Base-by-base conservation (phyloP, 805 yeast genomes). In the Naumovozyma castellii region DNA sequence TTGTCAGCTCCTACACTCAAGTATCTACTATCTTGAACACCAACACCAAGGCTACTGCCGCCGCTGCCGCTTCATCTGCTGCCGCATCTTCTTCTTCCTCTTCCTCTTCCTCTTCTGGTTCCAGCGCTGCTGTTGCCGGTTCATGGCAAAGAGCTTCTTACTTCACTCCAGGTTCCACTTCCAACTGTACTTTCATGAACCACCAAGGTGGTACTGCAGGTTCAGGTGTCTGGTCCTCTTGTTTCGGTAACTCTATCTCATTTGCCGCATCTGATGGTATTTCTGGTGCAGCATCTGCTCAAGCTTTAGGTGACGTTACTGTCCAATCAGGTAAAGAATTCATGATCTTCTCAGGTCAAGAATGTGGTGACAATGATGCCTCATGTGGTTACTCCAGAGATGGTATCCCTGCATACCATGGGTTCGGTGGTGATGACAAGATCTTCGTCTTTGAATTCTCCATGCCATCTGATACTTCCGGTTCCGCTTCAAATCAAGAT, bases 161-260 rank as follows among this genome's bases (percentile, higher is more conserved):
- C 73, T 90, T 73, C 72, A 65, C 71, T 16, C 78, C 88, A 45
- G 88, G 88, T 47, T 66, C 80, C 33, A 65, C 87, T 38, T 67
- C 72, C 54, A 87, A 87, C 64, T 67, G 77, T 49, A 78, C 78
- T 32, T 88, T 92, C 76, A 68, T 88, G 68, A 90, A 90, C 80
- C 75, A 83, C 65, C 67, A 69, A 56, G 98, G 98, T 65, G 95
- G 94, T 50, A 68, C 79, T 33, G 62, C 69, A 19, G 87, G 85
- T 39, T 85, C 95, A 12, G 98, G 98, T 68, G 75, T 74, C 29
- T 90, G 90, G 84, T 83, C 88, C 28, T 54, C 78, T 27, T 69
- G 81, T 58, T 87, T 84, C 66, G 98, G 98, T 67, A 83, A 83
- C 78, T 88, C 97, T 27, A 71, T 92, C 44, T 85, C 96, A 4